phyloP scores from a whole-genome alignment of 345 rosid genomes.

The Noccaea caerulescens region DNA sequence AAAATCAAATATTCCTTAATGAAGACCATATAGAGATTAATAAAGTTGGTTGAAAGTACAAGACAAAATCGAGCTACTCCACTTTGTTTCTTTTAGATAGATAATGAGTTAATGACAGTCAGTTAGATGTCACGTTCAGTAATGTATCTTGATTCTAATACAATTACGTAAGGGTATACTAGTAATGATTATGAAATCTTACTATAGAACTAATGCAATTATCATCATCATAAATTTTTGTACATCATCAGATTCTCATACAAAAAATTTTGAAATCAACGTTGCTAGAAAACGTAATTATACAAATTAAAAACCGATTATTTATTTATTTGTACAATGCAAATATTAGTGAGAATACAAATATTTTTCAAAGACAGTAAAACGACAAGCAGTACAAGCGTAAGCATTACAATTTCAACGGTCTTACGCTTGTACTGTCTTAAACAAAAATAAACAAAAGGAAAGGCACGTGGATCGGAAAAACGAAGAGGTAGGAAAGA shows the following conservation, averaged over 20 bases:
- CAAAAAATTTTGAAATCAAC: not conserved
- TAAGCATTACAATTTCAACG: not conserved
- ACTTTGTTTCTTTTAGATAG: not conserved
- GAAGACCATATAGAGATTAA: not conserved
- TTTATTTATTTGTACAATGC: not conserved
- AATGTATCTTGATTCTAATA: not conserved
- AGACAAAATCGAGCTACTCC: conserved; percentile 28
- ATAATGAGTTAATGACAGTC: not conserved
- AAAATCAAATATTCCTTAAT: not conserved
- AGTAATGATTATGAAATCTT: not conserved
- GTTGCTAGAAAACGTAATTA: not conserved
- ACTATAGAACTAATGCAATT: not conserved
- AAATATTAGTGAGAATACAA: not conserved
- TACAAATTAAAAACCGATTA: not conserved
- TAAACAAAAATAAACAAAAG: no score
- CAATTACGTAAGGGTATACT: not conserved
- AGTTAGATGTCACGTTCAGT: not conserved
- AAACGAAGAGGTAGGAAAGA: no score
- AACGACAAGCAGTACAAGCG: not conserved
- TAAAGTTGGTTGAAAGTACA: not conserved
- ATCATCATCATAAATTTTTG: not conserved
- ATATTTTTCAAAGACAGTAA: not conserved
- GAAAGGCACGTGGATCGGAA: no score
- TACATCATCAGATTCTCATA: conserved; percentile 1
- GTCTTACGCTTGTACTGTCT: no score